Conservation (phyloP, 352 stramenopile species). For the Lagenidium sp. region DNA sequence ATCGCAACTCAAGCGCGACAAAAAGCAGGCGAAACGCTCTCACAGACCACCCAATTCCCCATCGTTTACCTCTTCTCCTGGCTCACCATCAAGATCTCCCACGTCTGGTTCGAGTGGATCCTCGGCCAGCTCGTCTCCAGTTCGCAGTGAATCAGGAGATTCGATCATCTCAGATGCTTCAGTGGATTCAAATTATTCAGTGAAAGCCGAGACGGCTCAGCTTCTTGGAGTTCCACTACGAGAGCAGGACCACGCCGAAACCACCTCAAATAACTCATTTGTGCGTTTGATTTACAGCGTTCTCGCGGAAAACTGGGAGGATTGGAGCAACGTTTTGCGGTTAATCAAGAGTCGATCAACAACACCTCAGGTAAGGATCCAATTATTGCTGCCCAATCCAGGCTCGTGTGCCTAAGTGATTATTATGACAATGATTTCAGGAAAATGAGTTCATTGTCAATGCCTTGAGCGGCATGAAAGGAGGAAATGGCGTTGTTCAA, state of each 20-base stretch:
- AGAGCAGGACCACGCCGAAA: conserved; percentile 43
- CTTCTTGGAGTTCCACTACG: conserved; percentile 72
- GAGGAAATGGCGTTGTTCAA: conserved; percentile 36
- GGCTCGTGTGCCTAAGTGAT: background rate
- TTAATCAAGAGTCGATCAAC: conserved; percentile 66
- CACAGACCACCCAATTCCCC: conserved; percentile 57
- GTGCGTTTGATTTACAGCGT: conserved; percentile 61
- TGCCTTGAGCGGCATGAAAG: conserved; percentile 63
- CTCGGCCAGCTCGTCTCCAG: conserved; percentile 43
- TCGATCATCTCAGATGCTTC: conserved; percentile 45
- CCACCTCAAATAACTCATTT: conserved; percentile 46
- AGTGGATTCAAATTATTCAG: conserved; percentile 66
- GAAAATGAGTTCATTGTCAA: conserved; percentile 76
- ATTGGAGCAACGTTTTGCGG: conserved; percentile 75
- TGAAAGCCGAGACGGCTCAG: conserved; percentile 68
- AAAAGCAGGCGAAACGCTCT: conserved; percentile 60
- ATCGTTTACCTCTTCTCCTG: conserved; percentile 60
- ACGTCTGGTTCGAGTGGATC: conserved; percentile 41
- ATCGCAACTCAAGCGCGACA: conserved; percentile 72
- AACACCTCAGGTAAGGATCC: conserved; percentile 44
- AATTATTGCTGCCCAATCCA: too few relatives aligned
- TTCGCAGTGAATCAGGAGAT: conserved; percentile 52
- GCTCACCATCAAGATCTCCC: conserved; percentile 55
- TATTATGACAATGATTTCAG: conserved; percentile 12
- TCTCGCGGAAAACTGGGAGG: conserved; percentile 78